These are phyloP conservation scores for Nakaseomyces nivariensis DNA, from an alignment of 1,139 yeast genomes.

Conservation along the genomic window DNA sequence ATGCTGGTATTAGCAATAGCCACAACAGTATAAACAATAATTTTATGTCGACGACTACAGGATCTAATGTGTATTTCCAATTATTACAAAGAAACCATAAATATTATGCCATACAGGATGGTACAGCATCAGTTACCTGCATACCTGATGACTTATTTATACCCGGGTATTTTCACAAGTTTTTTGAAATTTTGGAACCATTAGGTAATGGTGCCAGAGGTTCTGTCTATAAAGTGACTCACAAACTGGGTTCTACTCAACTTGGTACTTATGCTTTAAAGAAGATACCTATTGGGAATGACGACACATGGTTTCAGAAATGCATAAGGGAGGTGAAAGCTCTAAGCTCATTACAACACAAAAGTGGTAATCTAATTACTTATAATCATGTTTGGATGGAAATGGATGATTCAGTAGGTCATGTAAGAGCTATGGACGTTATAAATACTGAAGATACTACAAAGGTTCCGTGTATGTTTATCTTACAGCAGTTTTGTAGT, in stretches of 20 bases:
- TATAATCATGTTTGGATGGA: slow-evolving; percentile 93
- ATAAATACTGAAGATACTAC: slow-evolving; percentile 9
- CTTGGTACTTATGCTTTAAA: slow-evolving; percentile 78
- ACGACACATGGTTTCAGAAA: slow-evolving; percentile 53
- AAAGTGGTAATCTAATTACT: slow-evolving; percentile 58
- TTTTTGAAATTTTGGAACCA: slow-evolving; percentile 43
- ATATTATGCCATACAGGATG: slow-evolving; percentile 7
- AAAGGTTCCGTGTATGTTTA: slow-evolving; percentile 68
- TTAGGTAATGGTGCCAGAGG: slow-evolving; percentile 83
- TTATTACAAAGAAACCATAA: slow-evolving; percentile 11
- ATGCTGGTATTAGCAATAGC: neutral
- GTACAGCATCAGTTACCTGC: neutral
- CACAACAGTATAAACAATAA: neutral
- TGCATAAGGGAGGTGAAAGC: slow-evolving; percentile 73
- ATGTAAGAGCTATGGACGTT: slow-evolving; percentile 15
- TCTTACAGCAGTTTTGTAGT: slow-evolving; percentile 75
- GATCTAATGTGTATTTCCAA: slow-evolving; percentile 5
- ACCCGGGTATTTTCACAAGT: slow-evolving; percentile 64
- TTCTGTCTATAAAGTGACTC: slow-evolving; percentile 74
- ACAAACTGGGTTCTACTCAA: slow-evolving; percentile 52
- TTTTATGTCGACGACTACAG: slow-evolving; percentile 1
- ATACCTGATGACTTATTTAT: slow-evolving; percentile 38
- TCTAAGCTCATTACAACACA: slow-evolving; percentile 35
- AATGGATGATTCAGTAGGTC: slow-evolving; percentile 38
- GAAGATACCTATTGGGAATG: slow-evolving; percentile 74